These are phyloP conservation scores for Stemphylium beticola DNA, from an alignment of 2,329 filamentous ascomycete genomes.

Conservation along the genomic window DNA sequence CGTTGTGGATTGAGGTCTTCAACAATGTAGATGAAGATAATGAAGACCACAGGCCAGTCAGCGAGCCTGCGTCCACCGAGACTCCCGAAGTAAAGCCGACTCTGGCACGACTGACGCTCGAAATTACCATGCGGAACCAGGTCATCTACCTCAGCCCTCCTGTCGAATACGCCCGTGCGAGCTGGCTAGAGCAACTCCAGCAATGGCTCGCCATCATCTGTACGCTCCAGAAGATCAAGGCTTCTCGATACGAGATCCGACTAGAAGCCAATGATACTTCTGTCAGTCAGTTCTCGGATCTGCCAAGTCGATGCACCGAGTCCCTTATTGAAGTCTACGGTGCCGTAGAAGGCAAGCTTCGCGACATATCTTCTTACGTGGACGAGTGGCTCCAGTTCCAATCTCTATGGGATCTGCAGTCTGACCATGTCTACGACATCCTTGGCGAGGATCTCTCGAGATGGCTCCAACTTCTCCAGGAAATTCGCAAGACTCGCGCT, in stretches of 20 bases:
- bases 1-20: constrained; percentile 87
- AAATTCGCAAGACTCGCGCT: constrained; percentile 91
- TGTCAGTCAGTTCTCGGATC: constrained; percentile 74
- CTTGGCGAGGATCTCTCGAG: constrained; percentile 88
- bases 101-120: constrained; percentile 79
- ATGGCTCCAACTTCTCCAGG: constrained; percentile 95
- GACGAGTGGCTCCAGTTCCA: constrained; percentile 99
- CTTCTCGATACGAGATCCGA: constrained; percentile 91
- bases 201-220: constrained; percentile 93
- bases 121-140: constrained; percentile 97
- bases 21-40: constrained; percentile 54
- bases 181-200: constrained; percentile 92
- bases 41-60: constrained; percentile 33
- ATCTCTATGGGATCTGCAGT: constrained; percentile 96
- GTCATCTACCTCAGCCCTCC: constrained; percentile 96
- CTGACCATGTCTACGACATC: constrained; percentile 91
- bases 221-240: constrained; percentile 91
- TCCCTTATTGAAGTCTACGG: constrained; percentile 81
- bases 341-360: constrained; percentile 81
- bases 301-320: constrained; percentile 82
- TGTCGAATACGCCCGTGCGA: constrained; percentile 86
- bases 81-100: constrained; percentile 57
- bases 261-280: constrained; percentile 70
- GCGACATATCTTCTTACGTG: constrained; percentile 81
- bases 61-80: constrained; percentile 54